Conservation (phyloP, 306 rosid species). For the Vigna hirtella region DNA sequence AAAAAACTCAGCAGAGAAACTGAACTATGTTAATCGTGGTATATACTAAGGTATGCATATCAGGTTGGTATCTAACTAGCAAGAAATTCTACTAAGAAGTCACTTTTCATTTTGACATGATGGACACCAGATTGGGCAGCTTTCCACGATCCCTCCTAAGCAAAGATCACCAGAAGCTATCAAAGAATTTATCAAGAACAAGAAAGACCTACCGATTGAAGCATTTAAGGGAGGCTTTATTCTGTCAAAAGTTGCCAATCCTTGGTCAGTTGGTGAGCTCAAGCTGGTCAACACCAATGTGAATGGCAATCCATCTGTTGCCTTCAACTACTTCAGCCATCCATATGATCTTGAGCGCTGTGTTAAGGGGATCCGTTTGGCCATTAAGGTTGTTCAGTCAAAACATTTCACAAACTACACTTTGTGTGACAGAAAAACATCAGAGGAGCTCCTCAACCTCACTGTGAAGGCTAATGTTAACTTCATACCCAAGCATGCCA, state of each 20-base stretch:
- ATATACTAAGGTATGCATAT: conserved; percentile 1
- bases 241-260: conserved; percentile 73
- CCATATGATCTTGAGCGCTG: conserved; percentile 81
- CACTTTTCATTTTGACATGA: conserved; percentile 35
- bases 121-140: conserved; percentile 83
- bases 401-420: conserved; percentile 73
- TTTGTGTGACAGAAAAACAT: conserved; percentile 44
- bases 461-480: conserved; percentile 80
- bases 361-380: conserved; percentile 72
- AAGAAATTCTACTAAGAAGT: conserved; percentile 3
- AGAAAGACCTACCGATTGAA: conserved; percentile 72
- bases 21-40: neutral
- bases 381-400: conserved; percentile 69
- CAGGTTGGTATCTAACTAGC: conserved; percentile 16
- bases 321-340: conserved; percentile 94
- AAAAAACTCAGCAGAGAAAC: too few species aligned
- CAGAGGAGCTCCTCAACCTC: conserved; percentile 71
- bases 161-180: conserved; percentile 79
- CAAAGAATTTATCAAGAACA: conserved; percentile 57
- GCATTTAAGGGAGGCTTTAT: conserved; percentile 91
- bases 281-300: conserved; percentile 65
- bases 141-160: conserved; percentile 89
- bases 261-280: conserved; percentile 82
- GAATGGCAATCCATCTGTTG: conserved; percentile 77
- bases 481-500: conserved; percentile 69